Conservation (phyloP, 2,329 filamentous ascomycete species). For the Monosporascus sp. region DNA sequence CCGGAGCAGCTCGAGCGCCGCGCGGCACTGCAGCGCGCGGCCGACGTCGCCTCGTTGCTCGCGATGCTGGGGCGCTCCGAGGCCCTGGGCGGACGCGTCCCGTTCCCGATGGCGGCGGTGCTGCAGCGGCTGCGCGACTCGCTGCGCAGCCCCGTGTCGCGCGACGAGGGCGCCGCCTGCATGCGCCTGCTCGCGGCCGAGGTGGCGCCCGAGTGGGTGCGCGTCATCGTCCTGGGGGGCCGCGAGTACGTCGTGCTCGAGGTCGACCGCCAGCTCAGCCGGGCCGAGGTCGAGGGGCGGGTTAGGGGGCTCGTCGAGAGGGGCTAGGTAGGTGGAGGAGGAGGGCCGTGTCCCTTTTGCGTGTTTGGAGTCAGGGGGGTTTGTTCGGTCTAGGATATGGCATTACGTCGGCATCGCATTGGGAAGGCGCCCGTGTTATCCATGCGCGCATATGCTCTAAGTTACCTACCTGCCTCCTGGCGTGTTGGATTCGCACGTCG, state of each 20-base stretch:
- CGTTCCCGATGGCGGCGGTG: slow-evolving; percentile 61
- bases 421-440: too few species aligned
- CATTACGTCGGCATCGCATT: too few species aligned
- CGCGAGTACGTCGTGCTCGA: slow-evolving; percentile 56
- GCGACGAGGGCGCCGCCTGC: slow-evolving; percentile 46
- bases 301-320: slow-evolving; percentile 17
- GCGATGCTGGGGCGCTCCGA: slow-evolving; percentile 54
- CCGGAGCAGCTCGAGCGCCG: slow-evolving; percentile 55
- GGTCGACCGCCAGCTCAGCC: slow-evolving; percentile 30
- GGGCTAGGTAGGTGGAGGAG: background rate
- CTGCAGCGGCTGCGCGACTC: slow-evolving; percentile 65
- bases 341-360: background rate
- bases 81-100: slow-evolving; percentile 47
- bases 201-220: slow-evolving; percentile 53
- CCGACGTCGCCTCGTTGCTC: slow-evolving; percentile 64
- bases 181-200: slow-evolving; percentile 49
- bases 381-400: too few species aligned
- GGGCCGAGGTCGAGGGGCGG: slow-evolving; percentile 28
- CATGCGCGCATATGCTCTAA: too few species aligned
- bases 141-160: slow-evolving; percentile 49
- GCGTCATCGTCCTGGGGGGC: slow-evolving; percentile 45
- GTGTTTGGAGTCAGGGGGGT: too few species aligned
- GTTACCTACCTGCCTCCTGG: too few species aligned
- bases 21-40: slow-evolving; percentile 61
- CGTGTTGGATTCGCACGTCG: too few species aligned